Base-by-base conservation (phyloP, 805 yeast species). In the Diddensiella transvaalensis region DNA sequence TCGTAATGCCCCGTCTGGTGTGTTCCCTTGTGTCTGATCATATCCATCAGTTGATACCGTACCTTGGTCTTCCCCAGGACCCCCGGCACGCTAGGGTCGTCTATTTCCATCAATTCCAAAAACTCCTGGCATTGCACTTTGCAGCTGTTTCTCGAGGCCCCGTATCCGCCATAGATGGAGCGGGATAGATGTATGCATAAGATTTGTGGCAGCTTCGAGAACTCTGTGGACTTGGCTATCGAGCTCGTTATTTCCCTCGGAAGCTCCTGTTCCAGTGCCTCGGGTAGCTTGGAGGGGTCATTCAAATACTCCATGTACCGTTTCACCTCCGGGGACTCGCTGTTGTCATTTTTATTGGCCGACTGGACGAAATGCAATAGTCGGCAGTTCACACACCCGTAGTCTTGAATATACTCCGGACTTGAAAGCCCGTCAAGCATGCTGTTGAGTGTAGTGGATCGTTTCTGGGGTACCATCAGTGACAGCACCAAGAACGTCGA, bases 1-100 rank as follows among this genome's bases (percentile, higher is more conserved):
- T 90, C 96, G 62, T 89, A 90, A 61, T 90, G 98, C 1, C 98
- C 98, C 39, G 80, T 78, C 18, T 82, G 76, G 65, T 90, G 97
- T 1, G 91, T 81, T 0, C 99, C 99, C 40, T 82, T 79, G 63
- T 93, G 98, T 55, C 89, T 77, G 17, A 93, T 80, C 52, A 87
- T 70, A 0, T 96, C 85, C 52, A 75, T 77, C 32, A 93, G 71
- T 51, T 71, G 70, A 63, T 87, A 89, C 36, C 69, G 74, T 51
- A 67, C 66, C 13, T 47, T 42, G 66, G 69, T 29, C 61, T 62
- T 53, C 69, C 73, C 29, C 24, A 46, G 47, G 21, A 41, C 35
- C 22, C 23, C 55, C 18, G 30, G 29, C 5, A 21, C 48, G 1
- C 52, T 49, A 13, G 47, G 41, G 32, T 26, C 32, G 15, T 35